phyloP scores from a whole-genome alignment of 331 rosid species.

The Malus hybrid region DNA sequence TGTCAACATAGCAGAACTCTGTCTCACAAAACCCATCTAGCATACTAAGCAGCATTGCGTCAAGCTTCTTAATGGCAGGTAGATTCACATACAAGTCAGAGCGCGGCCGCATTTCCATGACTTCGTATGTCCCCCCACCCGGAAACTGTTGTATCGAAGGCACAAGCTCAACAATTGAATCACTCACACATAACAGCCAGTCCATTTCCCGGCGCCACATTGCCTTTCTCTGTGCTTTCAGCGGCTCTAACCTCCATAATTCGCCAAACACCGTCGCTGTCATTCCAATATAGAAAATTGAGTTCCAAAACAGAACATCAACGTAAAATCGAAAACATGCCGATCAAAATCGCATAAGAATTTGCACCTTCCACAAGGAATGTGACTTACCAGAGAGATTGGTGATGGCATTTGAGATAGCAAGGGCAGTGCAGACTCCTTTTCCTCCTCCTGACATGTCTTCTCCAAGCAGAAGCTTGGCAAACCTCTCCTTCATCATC shows the following conservation, averaged over 20 bases:
- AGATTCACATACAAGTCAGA: conserved; percentile 76
- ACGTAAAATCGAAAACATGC: neutral
- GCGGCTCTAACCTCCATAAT: conserved; percentile 86
- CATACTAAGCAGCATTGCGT: conserved; percentile 71
- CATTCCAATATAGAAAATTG: conserved; percentile 11
- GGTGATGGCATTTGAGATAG: conserved; percentile 7
- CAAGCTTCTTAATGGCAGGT: conserved; percentile 84
- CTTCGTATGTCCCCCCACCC: conserved; percentile 84
- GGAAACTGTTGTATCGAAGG: conserved; percentile 91
- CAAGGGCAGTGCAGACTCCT: conserved; percentile 96
- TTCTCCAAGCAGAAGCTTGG: conserved; percentile 83
- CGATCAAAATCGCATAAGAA: neutral
- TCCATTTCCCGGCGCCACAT: conserved; percentile 97
- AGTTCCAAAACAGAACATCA: conserved; percentile 2
- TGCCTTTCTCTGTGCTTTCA: conserved; percentile 62
- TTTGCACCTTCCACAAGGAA: neutral
- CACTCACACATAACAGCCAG: conserved; percentile 81
- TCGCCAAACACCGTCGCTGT: conserved; percentile 93
- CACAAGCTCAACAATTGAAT: conserved; percentile 83
- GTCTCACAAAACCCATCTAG: conserved; percentile 76
- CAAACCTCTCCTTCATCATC: conserved; percentile 94
- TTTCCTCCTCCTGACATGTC: conserved; percentile 98
- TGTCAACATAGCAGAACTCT: conserved; percentile 65
- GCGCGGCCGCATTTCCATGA: conserved; percentile 75
- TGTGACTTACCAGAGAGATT: neutral